These are phyloP conservation scores for Canna indica DNA, from an alignment of 176 grass and related monocot species.

Conservation along the genomic window DNA sequence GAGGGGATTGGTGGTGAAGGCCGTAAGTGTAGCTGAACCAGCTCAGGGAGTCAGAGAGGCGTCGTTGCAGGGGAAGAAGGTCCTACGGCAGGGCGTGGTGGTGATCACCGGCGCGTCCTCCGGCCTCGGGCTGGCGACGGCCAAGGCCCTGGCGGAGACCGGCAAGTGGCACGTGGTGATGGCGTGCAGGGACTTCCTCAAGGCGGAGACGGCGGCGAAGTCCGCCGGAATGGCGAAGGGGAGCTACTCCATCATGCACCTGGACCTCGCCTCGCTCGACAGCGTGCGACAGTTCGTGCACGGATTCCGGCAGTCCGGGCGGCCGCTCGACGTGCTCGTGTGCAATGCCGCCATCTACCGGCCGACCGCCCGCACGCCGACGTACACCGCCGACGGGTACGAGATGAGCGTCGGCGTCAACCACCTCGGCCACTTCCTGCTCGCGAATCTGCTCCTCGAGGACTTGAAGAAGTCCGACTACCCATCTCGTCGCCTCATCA, in stretches of 20 bases:
- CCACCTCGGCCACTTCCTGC: conserved; percentile 89
- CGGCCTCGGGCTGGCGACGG: conserved; percentile 62
- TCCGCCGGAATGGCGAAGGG: conserved; percentile 53
- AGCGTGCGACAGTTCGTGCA: conserved; percentile 62
- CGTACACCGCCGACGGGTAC: conserved; percentile 64
- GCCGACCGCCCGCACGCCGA: conserved; percentile 49
- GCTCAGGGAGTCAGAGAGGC: conserved; percentile 24
- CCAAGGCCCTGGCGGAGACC: conserved; percentile 66
- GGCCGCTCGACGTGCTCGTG: conserved; percentile 62
- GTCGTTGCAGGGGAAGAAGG: conserved; percentile 41
- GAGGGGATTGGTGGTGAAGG: conserved; percentile 20
- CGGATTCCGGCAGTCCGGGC: conserved; percentile 36
- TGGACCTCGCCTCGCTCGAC: conserved; percentile 90
- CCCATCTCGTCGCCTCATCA: conserved; percentile 69
- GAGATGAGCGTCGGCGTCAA: conserved; percentile 94
- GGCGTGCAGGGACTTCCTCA: conserved; percentile 85
- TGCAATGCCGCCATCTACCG: conserved; percentile 94
- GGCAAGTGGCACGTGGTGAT: conserved; percentile 88
- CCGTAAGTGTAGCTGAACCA: conserved; percentile 31
- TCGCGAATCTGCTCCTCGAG: conserved; percentile 46
- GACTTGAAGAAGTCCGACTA: conserved; percentile 67
- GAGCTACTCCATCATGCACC: conserved; percentile 70
- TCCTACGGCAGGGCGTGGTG: conserved; percentile 66
- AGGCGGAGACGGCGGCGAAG: conserved; percentile 62
- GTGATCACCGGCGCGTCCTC: conserved; percentile 84